phyloP scores from a whole-genome alignment of 257 asterid species.

The Prunella vulgaris region DNA sequence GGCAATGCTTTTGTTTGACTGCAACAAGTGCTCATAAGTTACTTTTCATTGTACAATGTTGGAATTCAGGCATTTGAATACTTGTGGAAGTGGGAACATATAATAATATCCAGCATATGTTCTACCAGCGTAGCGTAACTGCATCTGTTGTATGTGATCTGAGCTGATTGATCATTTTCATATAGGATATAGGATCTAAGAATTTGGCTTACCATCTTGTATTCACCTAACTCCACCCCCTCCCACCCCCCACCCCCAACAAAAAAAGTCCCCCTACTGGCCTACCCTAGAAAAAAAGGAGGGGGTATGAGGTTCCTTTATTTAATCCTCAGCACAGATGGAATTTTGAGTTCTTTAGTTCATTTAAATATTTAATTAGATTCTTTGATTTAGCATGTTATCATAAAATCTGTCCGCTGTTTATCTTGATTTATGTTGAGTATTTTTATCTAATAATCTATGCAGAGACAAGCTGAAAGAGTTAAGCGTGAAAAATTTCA shows the following conservation, averaged over 20 bases:
- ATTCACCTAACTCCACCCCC: neutral
- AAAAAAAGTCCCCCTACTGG: too few relatives aligned
- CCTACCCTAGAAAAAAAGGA: neutral
- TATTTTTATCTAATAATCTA: conserved; percentile 11
- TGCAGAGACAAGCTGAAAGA: conserved; percentile 91
- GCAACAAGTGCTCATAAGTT: neutral
- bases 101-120: neutral
- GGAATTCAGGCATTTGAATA: conserved; percentile 2
- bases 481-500: conserved; percentile 74
- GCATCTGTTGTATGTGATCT: neutral
- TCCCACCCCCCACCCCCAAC: neutral
- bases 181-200: neutral
- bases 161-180: neutral
- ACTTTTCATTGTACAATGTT: conserved; percentile 2
- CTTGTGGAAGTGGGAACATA: neutral
- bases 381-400: neutral
- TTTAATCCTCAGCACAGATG: neutral
- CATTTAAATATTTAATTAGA: neutral
- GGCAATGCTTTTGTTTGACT: neutral
- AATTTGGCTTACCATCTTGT: neutral
- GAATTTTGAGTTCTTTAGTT: neutral
- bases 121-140: too few relatives aligned
- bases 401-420: neutral
- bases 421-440: conserved; percentile 11
- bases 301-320: neutral